A percentile compares a stretch with the other conserved stretches of the same genome.
Evolutionary conservation across 2,329 filamentous ascomycete species (phyloP).

Genomic region (Talaromyces sp.): DNA sequence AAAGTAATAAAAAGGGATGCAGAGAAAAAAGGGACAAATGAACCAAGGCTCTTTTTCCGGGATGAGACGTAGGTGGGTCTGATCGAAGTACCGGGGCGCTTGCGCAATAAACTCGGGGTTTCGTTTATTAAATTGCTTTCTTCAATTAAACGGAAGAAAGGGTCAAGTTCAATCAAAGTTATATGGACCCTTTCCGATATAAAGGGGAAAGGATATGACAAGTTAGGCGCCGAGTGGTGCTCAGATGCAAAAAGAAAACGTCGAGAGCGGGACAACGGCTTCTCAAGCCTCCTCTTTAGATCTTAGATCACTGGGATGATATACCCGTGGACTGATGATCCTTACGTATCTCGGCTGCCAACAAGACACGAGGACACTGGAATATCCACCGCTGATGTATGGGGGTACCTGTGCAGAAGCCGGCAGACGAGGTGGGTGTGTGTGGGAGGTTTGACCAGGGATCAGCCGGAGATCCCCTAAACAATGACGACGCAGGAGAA

Average conservation of each 20-base stretch:
- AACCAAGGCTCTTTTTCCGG: slow-evolving; percentile 18
- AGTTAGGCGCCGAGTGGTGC: slow-evolving; percentile 8
- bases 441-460: slow-evolving; percentile 4
- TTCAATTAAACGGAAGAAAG: slow-evolving; percentile 26
- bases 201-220: not conserved
- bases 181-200: not conserved
- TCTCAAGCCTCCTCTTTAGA: slow-evolving; percentile 8
- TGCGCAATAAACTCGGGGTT: slow-evolving; percentile 30
- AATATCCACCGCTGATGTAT: slow-evolving; percentile 12
- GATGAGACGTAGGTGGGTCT: slow-evolving; percentile 34
- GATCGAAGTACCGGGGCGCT: slow-evolving; percentile 30
- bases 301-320: slow-evolving; percentile 14
- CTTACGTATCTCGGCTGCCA: slow-evolving; percentile 23
- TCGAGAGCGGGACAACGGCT: slow-evolving; percentile 11
- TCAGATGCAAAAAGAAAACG: slow-evolving; percentile 5
- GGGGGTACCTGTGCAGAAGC: slow-evolving; percentile 15
- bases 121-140: slow-evolving; percentile 14
- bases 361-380: slow-evolving; percentile 5
- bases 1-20: not conserved
- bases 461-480: slow-evolving; percentile 22
- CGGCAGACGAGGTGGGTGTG: slow-evolving; percentile 1
- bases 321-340: slow-evolving; percentile 15
- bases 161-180: slow-evolving; percentile 20
- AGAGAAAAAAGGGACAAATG: slow-evolving; percentile 10
- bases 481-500: slow-evolving; percentile 11